phyloP scores from a whole-genome alignment of 768 basidiomycete genomes.

The Hysterangium stoloniferum region DNA sequence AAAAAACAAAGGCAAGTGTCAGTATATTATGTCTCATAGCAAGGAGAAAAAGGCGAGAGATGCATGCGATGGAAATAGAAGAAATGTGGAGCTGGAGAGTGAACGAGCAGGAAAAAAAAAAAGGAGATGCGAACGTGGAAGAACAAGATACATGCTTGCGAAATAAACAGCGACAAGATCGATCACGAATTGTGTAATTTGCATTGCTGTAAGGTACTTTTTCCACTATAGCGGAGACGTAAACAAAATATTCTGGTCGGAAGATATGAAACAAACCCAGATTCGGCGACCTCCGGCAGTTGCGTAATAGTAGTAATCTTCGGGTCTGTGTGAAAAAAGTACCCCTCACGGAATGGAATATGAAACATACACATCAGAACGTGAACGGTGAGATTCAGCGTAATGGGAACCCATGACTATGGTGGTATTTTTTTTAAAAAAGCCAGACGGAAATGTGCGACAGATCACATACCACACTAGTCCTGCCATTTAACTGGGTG shows the following conservation, averaged over 20 bases:
- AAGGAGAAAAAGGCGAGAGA: slow-evolving; percentile 17
- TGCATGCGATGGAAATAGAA: neutral
- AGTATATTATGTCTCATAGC: slow-evolving; percentile 23
- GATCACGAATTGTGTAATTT: slow-evolving; percentile 93
- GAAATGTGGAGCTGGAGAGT: neutral
- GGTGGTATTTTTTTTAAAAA: neutral
- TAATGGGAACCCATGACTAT: slow-evolving; percentile 96
- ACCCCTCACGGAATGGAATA: neutral
- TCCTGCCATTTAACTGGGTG: slow-evolving; percentile 88
- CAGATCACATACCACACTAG: slow-evolving; percentile 66
- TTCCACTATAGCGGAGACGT: slow-evolving; percentile 68
- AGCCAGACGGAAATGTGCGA: neutral
- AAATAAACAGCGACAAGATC: slow-evolving; percentile 91
- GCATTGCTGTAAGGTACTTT: slow-evolving; percentile 93
- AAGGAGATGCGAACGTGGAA: slow-evolving; percentile 14
- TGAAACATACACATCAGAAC: slow-evolving; percentile 87
- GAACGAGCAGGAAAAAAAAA: slow-evolving; percentile 6
- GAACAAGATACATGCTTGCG: slow-evolving; percentile 61
- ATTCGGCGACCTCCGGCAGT: slow-evolving; percentile 95
- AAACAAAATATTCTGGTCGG: slow-evolving; percentile 1
- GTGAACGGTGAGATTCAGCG: slow-evolving; percentile 85
- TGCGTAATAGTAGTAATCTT: slow-evolving; percentile 99
- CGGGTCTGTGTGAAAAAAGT: slow-evolving; percentile 3
- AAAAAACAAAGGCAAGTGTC: neutral
- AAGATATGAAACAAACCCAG: slow-evolving; percentile 56